Conservation (phyloP, 331 rosid species). For the Dryas integrifolia region DNA sequence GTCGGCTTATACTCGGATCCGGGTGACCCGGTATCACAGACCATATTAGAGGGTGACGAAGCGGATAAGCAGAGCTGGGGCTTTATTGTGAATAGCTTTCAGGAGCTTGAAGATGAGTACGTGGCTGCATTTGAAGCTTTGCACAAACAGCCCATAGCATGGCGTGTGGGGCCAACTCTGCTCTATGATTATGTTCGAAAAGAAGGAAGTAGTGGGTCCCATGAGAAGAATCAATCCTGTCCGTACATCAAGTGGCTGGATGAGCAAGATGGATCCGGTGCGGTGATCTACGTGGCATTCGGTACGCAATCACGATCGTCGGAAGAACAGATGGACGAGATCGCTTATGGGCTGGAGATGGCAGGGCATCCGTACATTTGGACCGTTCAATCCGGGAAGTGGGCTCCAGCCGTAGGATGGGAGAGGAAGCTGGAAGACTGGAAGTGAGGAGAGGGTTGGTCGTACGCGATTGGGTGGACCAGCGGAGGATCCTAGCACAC, state of each 20-base stretch:
- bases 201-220: background rate
- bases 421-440: slow-evolving; percentile 1
- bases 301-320: slow-evolving; percentile 18
- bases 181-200: slow-evolving; percentile 7
- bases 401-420: slow-evolving; percentile 15
- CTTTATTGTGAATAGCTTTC: slow-evolving; percentile 30
- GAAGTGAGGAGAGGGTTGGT: slow-evolving; percentile 12
- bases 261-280: background rate
- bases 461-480: slow-evolving; percentile 30
- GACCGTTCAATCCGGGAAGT: slow-evolving; percentile 20
- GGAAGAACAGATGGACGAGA: slow-evolving; percentile 20
- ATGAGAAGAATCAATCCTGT: background rate
- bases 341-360: slow-evolving; percentile 33
- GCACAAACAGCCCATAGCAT: slow-evolving; percentile 10
- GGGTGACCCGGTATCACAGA: background rate
- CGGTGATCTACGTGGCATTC: slow-evolving; percentile 26
- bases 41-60: slow-evolving; percentile 3
- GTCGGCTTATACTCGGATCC: background rate
- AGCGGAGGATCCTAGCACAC: slow-evolving; percentile 24
- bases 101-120: slow-evolving; percentile 26
- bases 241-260: slow-evolving; percentile 22
- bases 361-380: slow-evolving; percentile 19
- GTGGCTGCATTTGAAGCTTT: slow-evolving; percentile 10
- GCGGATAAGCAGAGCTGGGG: slow-evolving; percentile 32
- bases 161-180: slow-evolving; percentile 29